Evolutionary conservation across 2,329 filamentous ascomycete genomes (phyloP), one percentile per base, ranked within the genome.

Genomic region (Triangularia setosa): DNA sequence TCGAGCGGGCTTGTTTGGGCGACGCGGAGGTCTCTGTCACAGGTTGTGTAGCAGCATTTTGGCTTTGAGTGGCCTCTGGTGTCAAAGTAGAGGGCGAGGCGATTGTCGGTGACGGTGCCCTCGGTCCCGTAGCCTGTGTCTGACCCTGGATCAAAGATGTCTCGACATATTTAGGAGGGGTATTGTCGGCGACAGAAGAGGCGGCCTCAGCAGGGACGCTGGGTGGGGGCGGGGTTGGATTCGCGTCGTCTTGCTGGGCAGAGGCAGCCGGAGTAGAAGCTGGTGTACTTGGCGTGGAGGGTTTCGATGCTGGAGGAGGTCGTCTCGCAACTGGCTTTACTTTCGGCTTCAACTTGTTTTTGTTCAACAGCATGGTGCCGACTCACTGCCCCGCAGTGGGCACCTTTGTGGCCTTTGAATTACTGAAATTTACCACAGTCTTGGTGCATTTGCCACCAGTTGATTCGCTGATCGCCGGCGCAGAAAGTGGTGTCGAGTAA

Each of bases 301-400:
- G n/a, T 12, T 23, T 40, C n/a, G 48, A 30, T 11, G 33, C 58
- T n/a, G 64, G 35, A 27, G 63, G 63, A 52, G 65, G 65, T 18
- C 65, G 65, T 52, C 58, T 33, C 14, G 58, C 63, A 8, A 56
- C 18, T 14, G 58, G 23, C 58, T 60, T 60, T 6, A 24, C 24
- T 25, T 33, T 52, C 23, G 48, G 63, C 62, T 67, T 68, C 3
- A 65, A 65, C 57, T 64, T 65, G 57, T 59, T 61, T 28, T 40
- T 67, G 52, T 65, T 33, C 30, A 3, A 65, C 53, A 68, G 28
- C 67, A 68, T 68, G 8, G 24, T 61, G 64, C 56, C 56, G 59
- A 48, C 23, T 68, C 33, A 61, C 8, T 65, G 67, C 65, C 67
- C 67, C 65, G 67, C 63, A 67, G 63, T 40, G 55, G 40, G 40